Evolutionary conservation across 2,329 filamentous ascomycete genomes (phyloP).

Genomic region (Fusarium buharicum): DNA sequence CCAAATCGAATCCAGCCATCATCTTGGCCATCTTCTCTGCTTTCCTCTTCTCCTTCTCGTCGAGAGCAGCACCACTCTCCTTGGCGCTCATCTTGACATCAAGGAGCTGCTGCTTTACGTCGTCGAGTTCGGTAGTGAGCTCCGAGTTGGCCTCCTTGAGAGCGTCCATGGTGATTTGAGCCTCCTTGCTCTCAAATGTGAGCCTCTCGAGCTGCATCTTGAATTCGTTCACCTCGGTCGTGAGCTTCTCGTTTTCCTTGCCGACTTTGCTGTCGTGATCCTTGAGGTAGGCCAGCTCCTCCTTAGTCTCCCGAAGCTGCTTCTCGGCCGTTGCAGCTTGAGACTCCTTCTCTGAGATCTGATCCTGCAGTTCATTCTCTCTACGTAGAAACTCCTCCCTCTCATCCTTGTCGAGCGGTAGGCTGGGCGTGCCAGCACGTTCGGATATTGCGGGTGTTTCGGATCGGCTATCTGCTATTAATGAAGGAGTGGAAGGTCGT

Average conservation of each 20-base stretch:
- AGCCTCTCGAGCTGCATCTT: slow-evolving; percentile 98
- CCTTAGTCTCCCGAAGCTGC: slow-evolving; percentile 81
- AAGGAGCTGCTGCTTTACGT: slow-evolving; percentile 93
- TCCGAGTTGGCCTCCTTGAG: slow-evolving; percentile 96
- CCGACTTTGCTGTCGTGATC: slow-evolving; percentile 84
- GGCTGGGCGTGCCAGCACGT: slow-evolving; percentile 84
- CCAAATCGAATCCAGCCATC: slow-evolving; percentile 98
- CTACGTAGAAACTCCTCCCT: slow-evolving; percentile 93
- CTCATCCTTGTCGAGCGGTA: slow-evolving; percentile 94
- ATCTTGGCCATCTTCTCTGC: slow-evolving; percentile 99
- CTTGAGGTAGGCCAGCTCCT: slow-evolving; percentile 86
- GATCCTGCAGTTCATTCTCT: slow-evolving; percentile 97
- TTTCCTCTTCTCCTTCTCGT: slow-evolving; percentile 99
- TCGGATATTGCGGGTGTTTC: slow-evolving; percentile 77
- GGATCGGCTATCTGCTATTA: slow-evolving; percentile 66
- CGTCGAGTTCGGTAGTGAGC: slow-evolving; percentile 89
- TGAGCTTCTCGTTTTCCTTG: slow-evolving; percentile 90
- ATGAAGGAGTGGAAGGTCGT: slow-evolving; percentile 64
- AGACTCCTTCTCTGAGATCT: slow-evolving; percentile 91
- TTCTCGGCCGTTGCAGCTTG: slow-evolving; percentile 83
- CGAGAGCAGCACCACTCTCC: slow-evolving; percentile 87
- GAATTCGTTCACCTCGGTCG: slow-evolving; percentile 87
- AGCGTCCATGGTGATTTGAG: slow-evolving; percentile 96
- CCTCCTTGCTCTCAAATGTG: slow-evolving; percentile 95
- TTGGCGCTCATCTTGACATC: slow-evolving; percentile 97